Conservation (phyloP, 2,329 filamentous ascomycete species). For the Fusarium algeriense region DNA sequence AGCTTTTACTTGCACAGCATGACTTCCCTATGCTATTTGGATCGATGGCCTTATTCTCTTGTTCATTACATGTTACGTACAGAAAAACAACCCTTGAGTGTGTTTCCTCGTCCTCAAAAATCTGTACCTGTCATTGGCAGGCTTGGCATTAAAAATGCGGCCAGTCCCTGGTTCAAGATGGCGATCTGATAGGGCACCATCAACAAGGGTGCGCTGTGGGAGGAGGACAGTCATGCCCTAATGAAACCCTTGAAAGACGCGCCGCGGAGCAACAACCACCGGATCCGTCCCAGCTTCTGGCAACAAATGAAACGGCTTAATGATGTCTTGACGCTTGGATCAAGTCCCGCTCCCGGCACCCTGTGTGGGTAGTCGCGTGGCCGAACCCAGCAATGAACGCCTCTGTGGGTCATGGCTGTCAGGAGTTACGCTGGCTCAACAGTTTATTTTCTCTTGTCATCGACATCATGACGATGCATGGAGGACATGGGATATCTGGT, state of each 20-base stretch:
- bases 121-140: conserved; percentile 26
- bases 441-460: conserved; percentile 25
- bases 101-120: conserved; percentile 17
- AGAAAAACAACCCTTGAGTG: not conserved
- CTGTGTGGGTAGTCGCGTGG: conserved; percentile 47
- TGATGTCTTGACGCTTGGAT: conserved; percentile 42
- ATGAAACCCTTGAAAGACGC: conserved; percentile 23
- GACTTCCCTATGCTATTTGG: not conserved
- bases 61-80: not conserved
- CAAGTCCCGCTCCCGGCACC: conserved; percentile 39
- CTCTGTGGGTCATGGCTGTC: conserved; percentile 33
- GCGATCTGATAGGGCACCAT: conserved; percentile 44
- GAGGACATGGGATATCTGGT: not conserved
- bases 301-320: conserved; percentile 40
- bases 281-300: conserved; percentile 43
- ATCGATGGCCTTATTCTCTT: not conserved
- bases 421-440: conserved; percentile 39
- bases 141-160: conserved; percentile 25
- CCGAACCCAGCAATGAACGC: conserved; percentile 39
- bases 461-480: conserved; percentile 14
- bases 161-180: conserved; percentile 31
- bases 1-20: not conserved
- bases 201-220: conserved; percentile 22
- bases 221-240: conserved; percentile 22
- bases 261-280: conserved; percentile 31